Percentiles rank a stretch among this genome's conserved stretches.
phyloP scores from a whole-genome alignment of 2,329 filamentous ascomycete genomes.

The Trichoderma guizhouense region DNA sequence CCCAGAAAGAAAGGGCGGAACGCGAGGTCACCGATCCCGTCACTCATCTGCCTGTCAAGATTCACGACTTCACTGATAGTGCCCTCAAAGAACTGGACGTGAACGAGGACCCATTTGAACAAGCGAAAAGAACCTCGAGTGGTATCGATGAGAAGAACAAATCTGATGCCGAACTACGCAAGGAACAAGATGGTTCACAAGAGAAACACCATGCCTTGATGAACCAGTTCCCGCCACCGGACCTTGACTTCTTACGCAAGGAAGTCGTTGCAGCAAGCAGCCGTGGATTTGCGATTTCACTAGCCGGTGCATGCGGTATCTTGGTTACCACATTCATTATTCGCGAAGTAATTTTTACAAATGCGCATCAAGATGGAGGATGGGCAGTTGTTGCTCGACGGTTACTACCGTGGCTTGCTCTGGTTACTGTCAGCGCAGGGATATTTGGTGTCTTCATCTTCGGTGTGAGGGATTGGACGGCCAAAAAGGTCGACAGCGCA shows the following conservation, averaged over 20 bases:
- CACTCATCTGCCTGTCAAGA: slow-evolving; percentile 65
- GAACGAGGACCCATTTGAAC: slow-evolving; percentile 34
- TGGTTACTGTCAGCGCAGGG: slow-evolving; percentile 26
- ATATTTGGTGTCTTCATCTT: neutral
- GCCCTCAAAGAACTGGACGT: slow-evolving; percentile 45
- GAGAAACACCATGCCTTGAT: slow-evolving; percentile 40
- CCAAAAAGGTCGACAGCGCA: slow-evolving; percentile 57
- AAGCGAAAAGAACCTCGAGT: slow-evolving; percentile 37
- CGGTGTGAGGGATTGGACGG: slow-evolving; percentile 56
- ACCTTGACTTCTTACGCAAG: slow-evolving; percentile 42
- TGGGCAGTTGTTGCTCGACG: neutral
- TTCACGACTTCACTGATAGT: slow-evolving; percentile 65
- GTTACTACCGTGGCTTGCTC: slow-evolving; percentile 33
- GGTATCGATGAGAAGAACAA: slow-evolving; percentile 39
- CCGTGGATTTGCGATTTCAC: slow-evolving; percentile 35
- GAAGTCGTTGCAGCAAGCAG: slow-evolving; percentile 33
- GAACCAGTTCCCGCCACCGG: slow-evolving; percentile 46
- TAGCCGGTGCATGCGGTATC: slow-evolving; percentile 35
- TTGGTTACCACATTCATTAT: slow-evolving; percentile 27
- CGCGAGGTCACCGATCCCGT: slow-evolving; percentile 68
- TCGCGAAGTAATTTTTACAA: slow-evolving; percentile 19
- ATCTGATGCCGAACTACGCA: slow-evolving; percentile 36
- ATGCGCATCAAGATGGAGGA: slow-evolving; percentile 7
- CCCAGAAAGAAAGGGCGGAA: slow-evolving; percentile 49
- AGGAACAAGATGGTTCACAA: slow-evolving; percentile 37